Evolutionary conservation across 2,329 filamentous ascomycete species (phyloP).

Genomic region (Fusarium sp.): DNA sequence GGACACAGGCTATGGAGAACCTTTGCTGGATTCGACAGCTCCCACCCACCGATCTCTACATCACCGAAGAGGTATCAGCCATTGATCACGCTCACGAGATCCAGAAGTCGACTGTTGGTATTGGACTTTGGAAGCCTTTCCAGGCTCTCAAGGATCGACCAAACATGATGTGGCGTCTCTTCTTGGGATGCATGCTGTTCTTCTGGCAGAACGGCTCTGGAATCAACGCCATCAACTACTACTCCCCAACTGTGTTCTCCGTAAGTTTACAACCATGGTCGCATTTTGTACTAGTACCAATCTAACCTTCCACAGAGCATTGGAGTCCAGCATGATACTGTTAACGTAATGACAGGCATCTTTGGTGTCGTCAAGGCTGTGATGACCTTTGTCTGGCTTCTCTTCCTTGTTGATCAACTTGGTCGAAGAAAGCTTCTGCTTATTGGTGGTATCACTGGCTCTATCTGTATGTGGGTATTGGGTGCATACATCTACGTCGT

Average conservation of each 20-base stretch:
- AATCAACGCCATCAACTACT: constrained; percentile 41
- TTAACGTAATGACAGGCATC: constrained; percentile 69
- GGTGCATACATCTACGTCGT: constrained; percentile 64
- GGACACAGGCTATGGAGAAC: constrained; percentile 60
- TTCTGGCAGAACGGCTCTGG: constrained; percentile 74
- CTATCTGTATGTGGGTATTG: constrained; percentile 69
- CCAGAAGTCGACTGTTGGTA: constrained; percentile 68
- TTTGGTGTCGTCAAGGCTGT: constrained; percentile 75
- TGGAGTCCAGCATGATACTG: constrained; percentile 24
- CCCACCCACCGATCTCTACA: constrained; percentile 56
- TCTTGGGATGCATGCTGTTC: constrained; percentile 72
- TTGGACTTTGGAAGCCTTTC: constrained; percentile 48
- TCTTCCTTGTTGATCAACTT: constrained; percentile 69
- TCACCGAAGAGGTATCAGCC: constrained; percentile 33
- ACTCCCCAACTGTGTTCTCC: constrained; percentile 36
- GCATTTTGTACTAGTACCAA: accelerated
- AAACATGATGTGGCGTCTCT: constrained; percentile 68
- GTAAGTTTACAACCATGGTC: not conserved
- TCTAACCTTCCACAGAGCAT: not conserved
- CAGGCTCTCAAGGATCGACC: constrained; percentile 26
- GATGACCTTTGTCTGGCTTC: constrained; percentile 70
- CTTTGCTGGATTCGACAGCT: constrained; percentile 66
- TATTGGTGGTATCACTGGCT: constrained; percentile 66
- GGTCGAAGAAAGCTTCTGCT: constrained; percentile 63
- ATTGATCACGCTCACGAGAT: constrained; percentile 54